phyloP scores from a whole-genome alignment of 2,329 filamentous ascomycete species.

The Aspergillus ustus region DNA sequence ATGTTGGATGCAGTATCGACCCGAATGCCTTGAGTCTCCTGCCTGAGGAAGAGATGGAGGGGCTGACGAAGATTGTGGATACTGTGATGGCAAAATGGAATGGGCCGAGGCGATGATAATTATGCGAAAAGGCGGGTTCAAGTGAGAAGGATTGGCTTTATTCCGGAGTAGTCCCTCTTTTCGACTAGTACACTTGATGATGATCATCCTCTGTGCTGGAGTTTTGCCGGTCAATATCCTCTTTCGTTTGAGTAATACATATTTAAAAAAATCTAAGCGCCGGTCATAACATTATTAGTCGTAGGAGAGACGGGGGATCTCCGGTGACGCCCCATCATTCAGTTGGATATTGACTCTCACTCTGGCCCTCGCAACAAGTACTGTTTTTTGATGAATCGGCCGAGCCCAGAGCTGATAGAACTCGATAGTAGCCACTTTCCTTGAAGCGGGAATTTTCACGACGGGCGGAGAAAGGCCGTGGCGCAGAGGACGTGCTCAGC shows the following conservation, averaged over 20 bases:
- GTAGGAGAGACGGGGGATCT: not conserved
- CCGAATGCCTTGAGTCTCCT: slow-evolving; percentile 76
- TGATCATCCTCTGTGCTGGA: not conserved
- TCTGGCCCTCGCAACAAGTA: not conserved
- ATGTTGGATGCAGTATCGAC: slow-evolving; percentile 86
- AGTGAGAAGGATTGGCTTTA: not conserved
- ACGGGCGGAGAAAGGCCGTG: slow-evolving; percentile 7
- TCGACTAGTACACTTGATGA: not conserved
- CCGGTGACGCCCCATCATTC: not conserved
- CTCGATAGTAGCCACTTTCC: not conserved
- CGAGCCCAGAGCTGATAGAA: not conserved
- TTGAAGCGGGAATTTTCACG: slow-evolving; percentile 15
- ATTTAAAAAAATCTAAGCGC: too few relatives aligned
- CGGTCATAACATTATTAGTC: not conserved
- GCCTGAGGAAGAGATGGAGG: slow-evolving; percentile 93
- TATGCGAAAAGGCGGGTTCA: not conserved
- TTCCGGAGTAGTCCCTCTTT: not conserved
- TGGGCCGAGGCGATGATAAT: slow-evolving; percentile 7
- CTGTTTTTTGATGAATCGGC: not conserved
- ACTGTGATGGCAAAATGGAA: slow-evolving; percentile 63
- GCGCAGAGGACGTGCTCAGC: not conserved
- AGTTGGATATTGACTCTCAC: not conserved
- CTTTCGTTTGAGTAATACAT: too few relatives aligned
- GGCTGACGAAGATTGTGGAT: slow-evolving; percentile 74
- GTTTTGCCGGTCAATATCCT: not conserved